Evolutionary conservation across 139 green algal genomes (phyloP), one percentile per base, ranked within the genome.

Genomic region (Tetraselmis chui): DNA sequence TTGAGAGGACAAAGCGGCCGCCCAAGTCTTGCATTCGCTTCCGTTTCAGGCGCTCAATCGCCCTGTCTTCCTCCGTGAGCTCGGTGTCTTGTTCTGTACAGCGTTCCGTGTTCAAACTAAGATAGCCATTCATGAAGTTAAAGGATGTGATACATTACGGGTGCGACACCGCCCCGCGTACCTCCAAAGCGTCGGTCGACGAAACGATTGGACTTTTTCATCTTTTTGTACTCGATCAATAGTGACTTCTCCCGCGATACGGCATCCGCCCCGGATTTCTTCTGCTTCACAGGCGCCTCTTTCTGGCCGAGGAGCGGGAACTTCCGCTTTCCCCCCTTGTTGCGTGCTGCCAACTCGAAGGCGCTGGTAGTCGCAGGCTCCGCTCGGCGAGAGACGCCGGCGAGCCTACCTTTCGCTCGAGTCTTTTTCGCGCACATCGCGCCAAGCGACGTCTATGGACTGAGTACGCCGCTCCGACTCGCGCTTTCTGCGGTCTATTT

Each of bases 131-230:
- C n/a, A n/a, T n/a, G n/a, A n/a, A n/a, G n/a, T n/a, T 67, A 74
- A 18, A 80, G 28, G 2, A 80, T 2, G 24, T 27, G 31, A 76
- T 18, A 76, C 78, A 76, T 26, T n/a, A n/a, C n/a, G n/a, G n/a
- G n/a, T n/a, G n/a, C n/a, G n/a, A n/a, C n/a, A n/a, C n/a, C n/a
- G n/a, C n/a, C n/a, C 1, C n/a, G 1, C 89, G 29, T 81, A 95
- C 92, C 93, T 67, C 96, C 96, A 78, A 99, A 97, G 23, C 96
- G 95, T 23, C 91, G 85, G 87, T 99, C 96, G 0, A 98, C 84
- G 81, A 99, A 99, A 0, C 86, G 89, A 82, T 99, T 99, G 29
- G 91, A 85, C 76, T 95, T 98, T 29, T 90, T 89, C 27, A 94
- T 84, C 87, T 93, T 88, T 28, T 89, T 88, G 84, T 97, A 98